Evolutionary conservation across 192 early-diverging fungal genomes (phyloP).

Genomic region (Oehlia diaphana): DNA sequence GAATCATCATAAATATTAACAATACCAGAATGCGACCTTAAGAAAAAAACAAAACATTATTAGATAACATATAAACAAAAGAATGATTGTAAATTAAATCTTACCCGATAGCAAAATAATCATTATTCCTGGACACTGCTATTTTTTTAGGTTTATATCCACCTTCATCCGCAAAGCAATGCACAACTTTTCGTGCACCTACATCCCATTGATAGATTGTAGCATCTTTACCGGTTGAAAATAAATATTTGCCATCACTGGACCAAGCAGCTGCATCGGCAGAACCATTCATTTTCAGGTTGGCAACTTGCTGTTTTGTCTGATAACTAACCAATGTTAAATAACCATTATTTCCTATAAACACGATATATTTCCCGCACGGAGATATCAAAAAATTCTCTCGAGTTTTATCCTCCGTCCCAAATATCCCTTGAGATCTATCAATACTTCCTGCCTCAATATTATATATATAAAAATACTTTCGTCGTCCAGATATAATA

Average conservation of each 20-base stretch:
- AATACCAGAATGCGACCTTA: slow-evolving; percentile 79
- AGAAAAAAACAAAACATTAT: not conserved
- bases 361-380: slow-evolving; percentile 73
- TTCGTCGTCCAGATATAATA: slow-evolving; percentile 74
- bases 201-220: slow-evolving; percentile 92
- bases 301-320: slow-evolving; percentile 88
- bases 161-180: slow-evolving; percentile 82
- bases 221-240: slow-evolving; percentile 77
- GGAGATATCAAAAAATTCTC: slow-evolving; percentile 72
- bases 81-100: not conserved
- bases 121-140: slow-evolving; percentile 67
- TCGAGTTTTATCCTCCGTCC: slow-evolving; percentile 68
- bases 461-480: slow-evolving; percentile 83
- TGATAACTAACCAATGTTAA: slow-evolving; percentile 74
- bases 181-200: slow-evolving; percentile 66
- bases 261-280: slow-evolving; percentile 76
- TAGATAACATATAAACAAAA: not conserved
- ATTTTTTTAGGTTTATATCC: slow-evolving; percentile 73
- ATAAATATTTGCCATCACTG: slow-evolving; percentile 74
- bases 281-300: slow-evolving; percentile 88
- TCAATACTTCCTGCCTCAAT: slow-evolving; percentile 75
- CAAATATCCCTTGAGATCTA: slow-evolving; percentile 70
- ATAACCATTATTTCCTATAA: slow-evolving; percentile 78
- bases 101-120: slow-evolving; percentile 86
- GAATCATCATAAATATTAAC: slow-evolving; percentile 85